Base-by-base conservation (phyloP, 1,284 basidiomycete species). In the Mycena sp. region DNA sequence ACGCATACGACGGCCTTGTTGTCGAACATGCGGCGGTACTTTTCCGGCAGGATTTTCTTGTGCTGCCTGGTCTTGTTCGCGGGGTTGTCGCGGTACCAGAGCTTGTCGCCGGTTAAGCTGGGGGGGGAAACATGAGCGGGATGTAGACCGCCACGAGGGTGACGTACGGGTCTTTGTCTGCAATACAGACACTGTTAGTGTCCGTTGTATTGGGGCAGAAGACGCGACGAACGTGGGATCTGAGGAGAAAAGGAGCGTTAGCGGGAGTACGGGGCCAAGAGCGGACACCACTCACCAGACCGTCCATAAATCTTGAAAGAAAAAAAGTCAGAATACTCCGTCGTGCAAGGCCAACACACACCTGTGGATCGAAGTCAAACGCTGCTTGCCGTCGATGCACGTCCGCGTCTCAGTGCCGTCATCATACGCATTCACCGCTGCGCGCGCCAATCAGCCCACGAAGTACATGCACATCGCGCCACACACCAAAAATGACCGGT, bases 301-400 rank as follows among this genome's bases (percentile, higher is more conserved):
- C 90, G 69, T 89, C 86, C 84, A 92, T 87, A 69, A 92, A 92
- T 50, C 88, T 87, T 17, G 14, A 19, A 30, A 3, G 23, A 10
- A 21, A 11, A 40, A 29, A 32, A 12, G 6, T 49, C 37, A 56
- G 50, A 7, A 44, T 6, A n/a, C 9, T 16, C 28, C n/a, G n/a
- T n/a, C n/a, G n/a, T 17, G 17, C n/a, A 44, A 35, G 23, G 25
- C 21, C 23, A 38, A 30, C 16, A 23, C 61, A 9, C 43, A 58
- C 30, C 81, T 78, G 41, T 86, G 82, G 46, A 93, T 87, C 0
- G 89, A 90, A 0, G 91, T 92, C 61, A 92, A 70, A n/a, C 91
- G 79, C 71, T 93, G 91, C 71, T 93, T 93, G 9, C 91, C 91
- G 69, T 92, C 91, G 16, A 93, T 91, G 65, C 90, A 92, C 0